These are phyloP conservation scores for Botrytis byssoidea DNA, from an alignment of 2,329 filamentous ascomycete genomes.

Conservation along the genomic window DNA sequence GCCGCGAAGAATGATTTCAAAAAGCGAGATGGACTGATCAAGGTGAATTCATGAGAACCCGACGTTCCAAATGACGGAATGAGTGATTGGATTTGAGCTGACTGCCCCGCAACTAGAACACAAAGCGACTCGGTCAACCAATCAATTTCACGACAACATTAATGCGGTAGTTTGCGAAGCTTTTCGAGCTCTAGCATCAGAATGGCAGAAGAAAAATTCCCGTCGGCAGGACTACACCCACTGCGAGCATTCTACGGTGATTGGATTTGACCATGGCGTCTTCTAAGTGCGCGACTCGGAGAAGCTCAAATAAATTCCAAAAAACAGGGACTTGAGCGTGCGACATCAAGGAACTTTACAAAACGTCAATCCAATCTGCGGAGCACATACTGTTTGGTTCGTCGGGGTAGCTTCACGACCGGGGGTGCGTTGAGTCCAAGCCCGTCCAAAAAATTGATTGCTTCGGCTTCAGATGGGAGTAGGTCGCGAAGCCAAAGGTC, in stretches of 20 bases:
- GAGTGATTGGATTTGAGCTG: background rate
- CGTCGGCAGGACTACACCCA: background rate
- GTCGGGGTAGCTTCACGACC: background rate
- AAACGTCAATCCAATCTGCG: background rate
- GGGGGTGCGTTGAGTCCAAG: background rate
- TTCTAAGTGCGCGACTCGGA: background rate
- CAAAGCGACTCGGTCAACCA: background rate
- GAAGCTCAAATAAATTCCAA: background rate
- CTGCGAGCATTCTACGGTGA: background rate
- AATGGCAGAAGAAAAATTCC: background rate
- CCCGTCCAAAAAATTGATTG: background rate
- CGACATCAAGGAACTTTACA: background rate
- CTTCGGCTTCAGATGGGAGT: background rate
- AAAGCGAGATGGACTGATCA: background rate
- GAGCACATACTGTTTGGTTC: background rate
- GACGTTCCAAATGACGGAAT: background rate
- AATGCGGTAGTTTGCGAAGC: background rate
- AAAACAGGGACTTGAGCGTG: background rate
- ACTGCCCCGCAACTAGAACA: background rate
- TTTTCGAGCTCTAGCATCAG: background rate
- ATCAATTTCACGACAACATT: background rate
- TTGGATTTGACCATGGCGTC: background rate
- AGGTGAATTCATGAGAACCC: background rate
- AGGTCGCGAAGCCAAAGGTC: background rate
- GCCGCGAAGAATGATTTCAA: background rate